Conservation (phyloP, 441 rosid species). For the Pelargonium citronellum region DNA sequence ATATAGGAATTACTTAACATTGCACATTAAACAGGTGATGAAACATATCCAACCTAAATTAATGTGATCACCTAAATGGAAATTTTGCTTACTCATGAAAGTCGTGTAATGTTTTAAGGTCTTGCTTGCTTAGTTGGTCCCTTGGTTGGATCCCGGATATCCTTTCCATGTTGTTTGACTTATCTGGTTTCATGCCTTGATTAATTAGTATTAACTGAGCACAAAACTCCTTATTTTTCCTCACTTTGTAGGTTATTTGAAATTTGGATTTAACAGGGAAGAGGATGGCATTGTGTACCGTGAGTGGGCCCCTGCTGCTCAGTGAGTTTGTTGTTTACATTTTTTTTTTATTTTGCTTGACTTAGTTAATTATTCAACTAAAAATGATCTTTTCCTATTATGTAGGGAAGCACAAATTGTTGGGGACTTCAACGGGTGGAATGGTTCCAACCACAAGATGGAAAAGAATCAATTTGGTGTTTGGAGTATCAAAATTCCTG, state of each 20-base stretch:
- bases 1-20: not conserved
- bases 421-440: constrained; percentile 85
- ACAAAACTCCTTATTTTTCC: constrained; percentile 13
- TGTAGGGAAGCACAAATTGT: constrained; percentile 70
- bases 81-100: constrained; percentile 5
- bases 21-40: not conserved
- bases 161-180: constrained; percentile 6
- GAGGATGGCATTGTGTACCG: constrained; percentile 56
- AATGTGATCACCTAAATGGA: not conserved
- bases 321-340: constrained; percentile 35
- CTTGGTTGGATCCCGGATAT: constrained; percentile 16
- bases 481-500: constrained; percentile 64
- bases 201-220: not conserved
- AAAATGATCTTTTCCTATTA: constrained; percentile 18
- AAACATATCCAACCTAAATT: constrained; percentile 10
- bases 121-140: not conserved
- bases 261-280: constrained; percentile 69
- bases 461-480: constrained; percentile 71
- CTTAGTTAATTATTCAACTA: constrained; percentile 18
- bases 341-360: constrained; percentile 8
- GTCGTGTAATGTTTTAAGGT: not conserved
- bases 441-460: constrained; percentile 70
- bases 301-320: constrained; percentile 91
- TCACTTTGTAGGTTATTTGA: constrained; percentile 49
- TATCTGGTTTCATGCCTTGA: constrained; percentile 1